These are phyloP conservation scores for Phlyctochytrium planicorne DNA, from an alignment of 192 early-diverging fungal genomes.

Conservation along the genomic window DNA sequence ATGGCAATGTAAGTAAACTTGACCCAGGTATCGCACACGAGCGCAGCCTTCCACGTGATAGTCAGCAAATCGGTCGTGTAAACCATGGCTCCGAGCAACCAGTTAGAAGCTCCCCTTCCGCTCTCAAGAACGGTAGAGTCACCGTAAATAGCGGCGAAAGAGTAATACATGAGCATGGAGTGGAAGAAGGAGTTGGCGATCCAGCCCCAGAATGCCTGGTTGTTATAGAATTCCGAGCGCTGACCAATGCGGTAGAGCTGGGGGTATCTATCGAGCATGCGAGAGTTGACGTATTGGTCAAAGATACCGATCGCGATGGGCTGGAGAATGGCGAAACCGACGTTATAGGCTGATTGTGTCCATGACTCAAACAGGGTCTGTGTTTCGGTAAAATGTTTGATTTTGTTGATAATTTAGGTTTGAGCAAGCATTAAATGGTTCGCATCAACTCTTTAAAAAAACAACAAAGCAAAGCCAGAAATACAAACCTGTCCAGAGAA, in stretches of 20 bases:
- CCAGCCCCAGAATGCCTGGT: constrained; percentile 89
- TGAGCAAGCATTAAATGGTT: background rate
- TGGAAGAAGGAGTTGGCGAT: constrained; percentile 89
- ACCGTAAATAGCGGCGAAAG: constrained; percentile 43
- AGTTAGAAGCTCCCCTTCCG: constrained; percentile 73
- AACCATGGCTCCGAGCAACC: constrained; percentile 79
- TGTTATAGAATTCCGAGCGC: constrained; percentile 69
- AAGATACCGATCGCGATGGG: constrained; percentile 95
- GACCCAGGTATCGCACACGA: constrained; percentile 26
- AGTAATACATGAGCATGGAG: constrained; percentile 61
- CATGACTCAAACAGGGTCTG: constrained; percentile 98
- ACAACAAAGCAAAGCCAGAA: background rate
- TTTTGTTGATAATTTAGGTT: constrained; percentile 16
- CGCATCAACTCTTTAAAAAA: background rate
- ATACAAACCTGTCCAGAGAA: constrained; percentile 85
- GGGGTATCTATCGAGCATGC: constrained; percentile 94
- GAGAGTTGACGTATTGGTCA: constrained; percentile 90
- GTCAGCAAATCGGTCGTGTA: constrained; percentile 81
- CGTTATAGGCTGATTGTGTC: constrained; percentile 89
- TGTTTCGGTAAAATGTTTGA: background rate
- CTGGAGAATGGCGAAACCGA: constrained; percentile 88
- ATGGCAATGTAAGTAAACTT: constrained; percentile 91
- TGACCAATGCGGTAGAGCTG: constrained; percentile 83
- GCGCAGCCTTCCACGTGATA: constrained; percentile 74
- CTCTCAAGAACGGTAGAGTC: constrained; percentile 61